Evolutionary conservation across 2,329 filamentous ascomycete species (phyloP), one percentile per base, ranked within the genome.

Genomic region (Fusarium robinianum): DNA sequence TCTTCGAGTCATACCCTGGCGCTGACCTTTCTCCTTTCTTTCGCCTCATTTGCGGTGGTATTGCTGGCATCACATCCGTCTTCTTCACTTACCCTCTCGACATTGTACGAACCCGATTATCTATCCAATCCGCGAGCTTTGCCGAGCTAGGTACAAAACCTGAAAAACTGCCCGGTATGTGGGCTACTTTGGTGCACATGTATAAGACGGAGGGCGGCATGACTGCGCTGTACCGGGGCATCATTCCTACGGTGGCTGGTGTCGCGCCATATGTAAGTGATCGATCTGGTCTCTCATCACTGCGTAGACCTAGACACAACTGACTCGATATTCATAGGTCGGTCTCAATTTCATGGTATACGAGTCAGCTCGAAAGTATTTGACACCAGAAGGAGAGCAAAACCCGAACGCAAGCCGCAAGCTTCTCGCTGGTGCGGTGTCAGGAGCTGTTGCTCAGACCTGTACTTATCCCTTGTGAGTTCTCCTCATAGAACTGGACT

Each of bases 291-390:
- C n/a, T n/a, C n/a, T n/a, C n/a, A n/a, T n/a, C n/a, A n/a, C n/a
- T n/a, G n/a, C n/a, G n/a, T n/a, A n/a, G n/a, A n/a, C n/a, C n/a
- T n/a, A n/a, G n/a, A n/a, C n/a, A n/a, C n/a, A n/a, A n/a, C n/a
- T n/a, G n/a, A n/a, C n/a, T n/a, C n/a, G n/a, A 15, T 11, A 5
- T 18, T 22, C 18, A 38, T 57, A 90, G 85, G 87, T 99, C 50
- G 94, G 94, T 25, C 76, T 99, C 41, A 99, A 99, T 68, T 99
- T 99, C 69, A 97, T 97, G 90, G 90, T 89, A 5, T 99, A 99
- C 70, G 94, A 99, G 69, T 86, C 86, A 34, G 85, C 91, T 46
- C 84, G 94, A 49, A 83, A 84, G 61, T 85, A 86, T 57, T 77
- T 99, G 57, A 99, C 94, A 0, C 86, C 85, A 2, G 89, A 95